Conservation (phyloP, 495 filamentous ascomycete genomes). For the Collariella sp. region DNA sequence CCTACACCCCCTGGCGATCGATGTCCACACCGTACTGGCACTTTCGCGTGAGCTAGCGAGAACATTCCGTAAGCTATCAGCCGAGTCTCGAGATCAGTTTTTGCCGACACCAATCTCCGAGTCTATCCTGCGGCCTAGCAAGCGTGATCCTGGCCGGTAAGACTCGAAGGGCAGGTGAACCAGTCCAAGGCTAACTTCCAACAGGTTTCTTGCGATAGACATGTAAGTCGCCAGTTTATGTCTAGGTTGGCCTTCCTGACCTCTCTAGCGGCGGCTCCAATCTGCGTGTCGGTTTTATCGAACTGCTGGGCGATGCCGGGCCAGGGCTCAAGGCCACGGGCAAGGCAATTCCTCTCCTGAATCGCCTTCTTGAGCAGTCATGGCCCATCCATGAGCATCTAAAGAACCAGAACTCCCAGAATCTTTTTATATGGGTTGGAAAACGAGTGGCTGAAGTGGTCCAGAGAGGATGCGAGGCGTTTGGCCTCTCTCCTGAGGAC, state of each 20-base stretch:
- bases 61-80: conserved; percentile 55
- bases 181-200: background rate
- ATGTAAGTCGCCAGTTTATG: conserved; percentile 44
- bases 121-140: conserved; percentile 47
- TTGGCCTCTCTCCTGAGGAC: conserved; percentile 18
- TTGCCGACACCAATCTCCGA: conserved; percentile 70
- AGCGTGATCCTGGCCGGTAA: conserved; percentile 50
- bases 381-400: conserved; percentile 77
- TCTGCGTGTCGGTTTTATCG: conserved; percentile 68
- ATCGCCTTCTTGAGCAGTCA: conserved; percentile 54
- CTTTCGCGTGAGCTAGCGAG: conserved; percentile 54
- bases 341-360: background rate
- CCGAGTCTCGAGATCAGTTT: conserved; percentile 61
- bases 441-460: conserved; percentile 68
- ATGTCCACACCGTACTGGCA: conserved; percentile 41
- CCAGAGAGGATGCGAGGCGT: conserved; percentile 31
- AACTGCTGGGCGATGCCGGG: conserved; percentile 47
- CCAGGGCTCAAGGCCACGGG: background rate
- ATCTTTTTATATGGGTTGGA: conserved; percentile 73
- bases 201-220: conserved; percentile 66
- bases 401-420: conserved; percentile 66
- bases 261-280: conserved; percentile 60
- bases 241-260: conserved; percentile 8
- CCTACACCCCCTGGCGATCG: conserved; percentile 37
- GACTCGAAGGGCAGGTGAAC: conserved; percentile 9